phyloP scores from a whole-genome alignment of 768 basidiomycete genomes.

The Macrocybe gigantea region DNA sequence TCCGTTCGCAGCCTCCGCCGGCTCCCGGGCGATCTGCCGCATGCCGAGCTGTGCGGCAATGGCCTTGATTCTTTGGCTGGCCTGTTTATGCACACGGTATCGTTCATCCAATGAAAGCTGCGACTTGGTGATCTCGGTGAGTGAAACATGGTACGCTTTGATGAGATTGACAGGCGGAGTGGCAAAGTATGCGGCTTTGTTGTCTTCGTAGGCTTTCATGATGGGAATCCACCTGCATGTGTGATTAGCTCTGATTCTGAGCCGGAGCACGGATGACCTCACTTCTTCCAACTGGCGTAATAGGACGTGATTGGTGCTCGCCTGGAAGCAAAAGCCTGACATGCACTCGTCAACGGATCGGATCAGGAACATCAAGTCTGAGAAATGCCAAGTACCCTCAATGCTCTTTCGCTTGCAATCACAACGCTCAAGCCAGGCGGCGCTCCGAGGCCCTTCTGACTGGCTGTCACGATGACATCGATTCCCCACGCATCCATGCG shows the following conservation, averaged over 20 bases:
- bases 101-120: conserved; percentile 62
- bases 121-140: conserved; percentile 56
- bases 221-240: conserved; percentile 68
- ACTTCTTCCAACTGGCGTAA: conserved; percentile 86
- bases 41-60: conserved; percentile 61
- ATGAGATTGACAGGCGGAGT: conserved; percentile 87
- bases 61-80: conserved; percentile 57
- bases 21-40: conserved; percentile 51
- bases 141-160: conserved; percentile 75
- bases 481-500: conserved; percentile 84
- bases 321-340: conserved; percentile 48
- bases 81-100: conserved; percentile 61
- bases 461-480: conserved; percentile 74
- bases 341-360: neutral
- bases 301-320: conserved; percentile 59
- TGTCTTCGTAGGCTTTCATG: conserved; percentile 80
- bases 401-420: conserved; percentile 65
- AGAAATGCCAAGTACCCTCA: conserved; percentile 34
- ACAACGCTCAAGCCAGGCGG: conserved; percentile 85
- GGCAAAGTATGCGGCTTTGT: conserved; percentile 78
- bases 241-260: no score
- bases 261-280: neutral
- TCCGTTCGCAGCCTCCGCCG: conserved; percentile 67
- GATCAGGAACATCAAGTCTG: neutral
- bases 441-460: conserved; percentile 82